A percentile compares a stretch with the other conserved stretches of the same genome.
These are phyloP conservation scores for Castanea crenata DNA, from an alignment of 306 rosid species.

Conservation along the genomic window DNA sequence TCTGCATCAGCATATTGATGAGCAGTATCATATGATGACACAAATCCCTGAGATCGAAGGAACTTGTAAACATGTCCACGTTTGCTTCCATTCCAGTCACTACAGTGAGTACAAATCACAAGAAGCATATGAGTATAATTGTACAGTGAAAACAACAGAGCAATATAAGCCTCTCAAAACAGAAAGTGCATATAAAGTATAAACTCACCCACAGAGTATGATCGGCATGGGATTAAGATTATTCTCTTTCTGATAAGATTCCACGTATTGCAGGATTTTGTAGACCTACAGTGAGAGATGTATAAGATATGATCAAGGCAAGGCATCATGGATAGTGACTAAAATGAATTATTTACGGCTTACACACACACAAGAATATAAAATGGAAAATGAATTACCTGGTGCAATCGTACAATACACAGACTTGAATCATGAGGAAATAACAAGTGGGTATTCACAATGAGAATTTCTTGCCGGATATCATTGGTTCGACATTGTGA, in stretches of 20 bases:
- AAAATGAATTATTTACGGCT: neutral
- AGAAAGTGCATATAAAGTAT: neutral
- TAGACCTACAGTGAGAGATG: slow-evolving; percentile 54
- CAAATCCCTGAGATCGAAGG: slow-evolving; percentile 91
- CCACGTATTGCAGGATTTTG: slow-evolving; percentile 79
- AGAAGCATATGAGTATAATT: neutral
- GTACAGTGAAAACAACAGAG: neutral
- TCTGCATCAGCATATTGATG: slow-evolving; percentile 92
- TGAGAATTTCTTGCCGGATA: slow-evolving; percentile 51
- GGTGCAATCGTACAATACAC: slow-evolving; percentile 46
- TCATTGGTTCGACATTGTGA: slow-evolving; percentile 37
- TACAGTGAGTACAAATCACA: slow-evolving; percentile 30
- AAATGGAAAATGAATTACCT: slow-evolving; percentile 35
- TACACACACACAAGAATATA: neutral
- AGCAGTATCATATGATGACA: slow-evolving; percentile 90
- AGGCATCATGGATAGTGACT: slow-evolving; percentile 1
- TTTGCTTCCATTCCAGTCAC: slow-evolving; percentile 99
- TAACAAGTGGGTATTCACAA: slow-evolving; percentile 54
- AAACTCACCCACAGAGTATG: slow-evolving; percentile 86
- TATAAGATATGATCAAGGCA: neutral
- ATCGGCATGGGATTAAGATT: slow-evolving; percentile 87
- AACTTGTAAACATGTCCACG: slow-evolving; percentile 97
- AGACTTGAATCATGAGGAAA: slow-evolving; percentile 64
- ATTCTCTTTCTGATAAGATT: slow-evolving; percentile 80
- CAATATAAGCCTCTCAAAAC: neutral